These are phyloP conservation scores for Nyctanthes arbortristis DNA, from an alignment of 257 asterid genomes.

Conservation along the genomic window DNA sequence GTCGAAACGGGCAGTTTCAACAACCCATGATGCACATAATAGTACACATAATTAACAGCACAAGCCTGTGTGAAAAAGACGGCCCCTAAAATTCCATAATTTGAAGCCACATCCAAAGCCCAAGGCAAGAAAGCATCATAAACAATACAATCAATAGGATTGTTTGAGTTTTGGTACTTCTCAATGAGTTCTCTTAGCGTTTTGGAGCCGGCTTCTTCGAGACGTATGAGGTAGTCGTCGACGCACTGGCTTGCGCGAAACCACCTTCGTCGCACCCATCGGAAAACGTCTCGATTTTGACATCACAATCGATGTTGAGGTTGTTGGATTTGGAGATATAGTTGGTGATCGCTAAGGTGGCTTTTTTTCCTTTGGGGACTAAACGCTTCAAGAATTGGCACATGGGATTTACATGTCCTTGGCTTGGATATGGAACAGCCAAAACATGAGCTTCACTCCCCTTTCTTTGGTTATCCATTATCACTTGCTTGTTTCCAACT, in stretches of 20 bases:
- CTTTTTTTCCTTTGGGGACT: slow-evolving; percentile 46
- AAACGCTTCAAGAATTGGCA: slow-evolving; percentile 69
- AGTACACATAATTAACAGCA: slow-evolving; percentile 64
- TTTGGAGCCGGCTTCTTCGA: slow-evolving; percentile 43
- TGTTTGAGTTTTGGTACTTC: slow-evolving; percentile 16
- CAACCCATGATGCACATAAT: slow-evolving; percentile 47
- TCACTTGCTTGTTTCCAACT: neutral
- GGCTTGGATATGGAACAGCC: slow-evolving; percentile 76
- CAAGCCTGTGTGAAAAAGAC: slow-evolving; percentile 76
- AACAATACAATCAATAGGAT: slow-evolving; percentile 54
- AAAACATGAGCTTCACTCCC: slow-evolving; percentile 42
- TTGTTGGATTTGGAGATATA: slow-evolving; percentile 46
- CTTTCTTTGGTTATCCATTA: slow-evolving; percentile 34
- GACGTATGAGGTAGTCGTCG: slow-evolving; percentile 34
- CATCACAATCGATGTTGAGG: slow-evolving; percentile 34
- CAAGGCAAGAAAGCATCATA: slow-evolving; percentile 79
- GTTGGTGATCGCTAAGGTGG: slow-evolving; percentile 64
- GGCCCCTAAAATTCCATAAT: slow-evolving; percentile 38
- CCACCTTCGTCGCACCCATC: slow-evolving; percentile 80
- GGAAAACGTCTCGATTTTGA: slow-evolving; percentile 53
- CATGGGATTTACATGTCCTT: slow-evolving; percentile 89
- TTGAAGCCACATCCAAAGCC: slow-evolving; percentile 61
- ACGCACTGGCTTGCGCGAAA: slow-evolving; percentile 39
- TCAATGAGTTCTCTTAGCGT: slow-evolving; percentile 45
- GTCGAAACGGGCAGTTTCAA: slow-evolving; percentile 47